A percentile compares a stretch with the other conserved stretches of the same genome.
phyloP scores from a whole-genome alignment of 2,329 filamentous ascomycete genomes.

The Zalaria obscura region DNA sequence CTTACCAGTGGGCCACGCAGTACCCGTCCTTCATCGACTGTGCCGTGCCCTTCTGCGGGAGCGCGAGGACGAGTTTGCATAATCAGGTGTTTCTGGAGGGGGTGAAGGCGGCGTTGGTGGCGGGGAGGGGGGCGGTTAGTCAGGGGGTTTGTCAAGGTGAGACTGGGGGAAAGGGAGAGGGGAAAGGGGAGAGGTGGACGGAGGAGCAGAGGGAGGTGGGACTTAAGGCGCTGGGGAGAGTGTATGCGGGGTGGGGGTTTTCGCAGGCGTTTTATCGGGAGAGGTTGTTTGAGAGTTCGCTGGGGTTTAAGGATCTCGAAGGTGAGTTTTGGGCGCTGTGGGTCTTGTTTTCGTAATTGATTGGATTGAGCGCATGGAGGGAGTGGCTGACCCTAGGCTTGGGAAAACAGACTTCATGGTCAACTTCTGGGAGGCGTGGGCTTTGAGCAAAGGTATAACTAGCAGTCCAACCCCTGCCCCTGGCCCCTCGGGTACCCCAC shows the following conservation, averaged over 20 bases:
- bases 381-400: neutral
- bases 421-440: constrained; percentile 65
- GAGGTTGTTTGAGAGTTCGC: constrained; percentile 47
- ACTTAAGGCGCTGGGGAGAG: constrained; percentile 53
- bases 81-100: constrained; percentile 57
- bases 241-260: constrained; percentile 72
- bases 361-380: neutral
- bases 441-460: constrained; percentile 44
- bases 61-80: constrained; percentile 49
- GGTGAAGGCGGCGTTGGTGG: constrained; percentile 45
- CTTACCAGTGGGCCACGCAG: constrained; percentile 25
- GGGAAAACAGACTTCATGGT: constrained; percentile 46
- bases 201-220: constrained; percentile 39
- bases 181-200: constrained; percentile 29
- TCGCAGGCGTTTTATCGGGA: constrained; percentile 66
- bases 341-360: neutral
- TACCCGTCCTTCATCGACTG: constrained; percentile 47
- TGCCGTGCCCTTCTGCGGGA: constrained; percentile 51
- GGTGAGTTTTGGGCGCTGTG: neutral
- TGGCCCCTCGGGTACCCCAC: too few relatives aligned
- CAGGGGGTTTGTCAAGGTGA: constrained; percentile 36
- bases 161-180: constrained; percentile 19
- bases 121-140: constrained; percentile 39
- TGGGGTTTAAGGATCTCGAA: constrained; percentile 55
- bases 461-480: neutral